These are phyloP conservation scores for Aaosphaeria arxii DNA, from an alignment of 2,329 filamentous ascomycete genomes.

Conservation along the genomic window DNA sequence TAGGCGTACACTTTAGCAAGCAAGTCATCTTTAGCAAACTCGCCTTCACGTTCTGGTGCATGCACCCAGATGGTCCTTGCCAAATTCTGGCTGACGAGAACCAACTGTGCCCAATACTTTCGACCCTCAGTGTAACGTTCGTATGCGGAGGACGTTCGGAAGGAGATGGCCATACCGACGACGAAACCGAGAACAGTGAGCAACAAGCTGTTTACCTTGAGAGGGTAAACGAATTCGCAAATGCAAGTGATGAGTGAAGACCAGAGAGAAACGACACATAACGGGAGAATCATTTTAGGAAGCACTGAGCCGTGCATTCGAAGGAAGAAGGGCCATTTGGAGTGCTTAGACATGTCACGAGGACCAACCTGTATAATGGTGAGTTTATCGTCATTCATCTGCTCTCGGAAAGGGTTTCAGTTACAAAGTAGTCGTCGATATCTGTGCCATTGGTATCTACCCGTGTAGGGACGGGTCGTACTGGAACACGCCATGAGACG, in stretches of 20 bases:
- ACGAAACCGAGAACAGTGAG: conserved; percentile 79
- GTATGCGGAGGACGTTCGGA: conserved; percentile 73
- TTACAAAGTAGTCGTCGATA: conserved; percentile 60
- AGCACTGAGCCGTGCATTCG: conserved; percentile 72
- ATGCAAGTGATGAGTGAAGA: conserved; percentile 59
- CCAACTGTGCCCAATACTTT: conserved; percentile 61
- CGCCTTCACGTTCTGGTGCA: conserved; percentile 56
- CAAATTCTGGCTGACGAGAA: conserved; percentile 55
- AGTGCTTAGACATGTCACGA: conserved; percentile 67
- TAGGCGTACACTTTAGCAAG: conserved; percentile 57
- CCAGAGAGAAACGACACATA: conserved; percentile 64
- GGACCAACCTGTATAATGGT: conserved; percentile 48
- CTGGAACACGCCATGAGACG: conserved; percentile 26
- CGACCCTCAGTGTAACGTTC: conserved; percentile 61
- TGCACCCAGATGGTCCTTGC: conserved; percentile 86
- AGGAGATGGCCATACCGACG: conserved; percentile 70
- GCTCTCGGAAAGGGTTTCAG: conserved; percentile 9
- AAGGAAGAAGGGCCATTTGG: conserved; percentile 72
- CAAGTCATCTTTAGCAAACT: conserved; percentile 61
- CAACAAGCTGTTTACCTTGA: conserved; percentile 63
- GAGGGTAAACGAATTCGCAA: conserved; percentile 39
- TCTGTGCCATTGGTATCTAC: conserved; percentile 13
- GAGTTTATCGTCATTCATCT: conserved; percentile 2
- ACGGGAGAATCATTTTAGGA: conserved; percentile 69
- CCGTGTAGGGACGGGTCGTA: neutral